phyloP scores from a whole-genome alignment of 2,329 filamentous ascomycete genomes.

The Lasiodiplodia citricola region DNA sequence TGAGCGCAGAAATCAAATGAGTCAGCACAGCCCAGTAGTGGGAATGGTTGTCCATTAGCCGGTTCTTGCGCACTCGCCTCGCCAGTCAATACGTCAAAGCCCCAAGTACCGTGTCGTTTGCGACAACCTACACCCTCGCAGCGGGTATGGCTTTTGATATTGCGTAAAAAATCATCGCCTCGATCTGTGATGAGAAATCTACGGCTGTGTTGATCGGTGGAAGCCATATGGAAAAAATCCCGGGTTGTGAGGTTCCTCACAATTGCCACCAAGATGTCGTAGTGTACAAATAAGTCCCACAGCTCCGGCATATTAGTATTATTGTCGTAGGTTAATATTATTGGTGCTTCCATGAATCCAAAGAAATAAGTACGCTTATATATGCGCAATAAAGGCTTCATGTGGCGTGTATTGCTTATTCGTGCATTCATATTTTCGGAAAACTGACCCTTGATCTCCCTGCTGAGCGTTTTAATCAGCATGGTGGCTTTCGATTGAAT shows the following conservation, averaged over 20 bases:
- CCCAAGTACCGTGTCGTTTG: too few relatives aligned
- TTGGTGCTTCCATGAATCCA: not conserved
- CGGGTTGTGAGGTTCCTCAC: not conserved
- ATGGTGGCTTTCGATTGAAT: too few relatives aligned
- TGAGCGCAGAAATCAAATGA: not conserved
- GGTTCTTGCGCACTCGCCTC: too few relatives aligned
- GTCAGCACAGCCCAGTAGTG: not conserved
- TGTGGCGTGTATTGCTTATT: too few relatives aligned
- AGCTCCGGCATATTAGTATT: not conserved
- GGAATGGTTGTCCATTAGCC: too few relatives aligned
- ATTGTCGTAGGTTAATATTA: not conserved
- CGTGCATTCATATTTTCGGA: too few relatives aligned
- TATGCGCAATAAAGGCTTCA: not conserved
- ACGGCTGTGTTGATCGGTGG: not conserved
- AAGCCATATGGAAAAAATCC: not conserved
- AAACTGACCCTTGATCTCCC: too few relatives aligned
- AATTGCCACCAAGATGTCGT: not conserved
- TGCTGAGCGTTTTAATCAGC: too few relatives aligned
- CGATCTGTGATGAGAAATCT: not conserved
- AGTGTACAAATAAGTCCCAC: not conserved
- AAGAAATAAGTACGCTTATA: not conserved
- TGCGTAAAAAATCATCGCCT: not conserved
- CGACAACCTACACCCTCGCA: not conserved
- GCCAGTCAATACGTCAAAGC: too few relatives aligned
- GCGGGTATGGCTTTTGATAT: not conserved